A percentile compares a stretch with the other conserved stretches of the same genome.
Evolutionary conservation across 2,329 filamentous ascomycete species (phyloP).

Genomic region (Calonectria honghensis): DNA sequence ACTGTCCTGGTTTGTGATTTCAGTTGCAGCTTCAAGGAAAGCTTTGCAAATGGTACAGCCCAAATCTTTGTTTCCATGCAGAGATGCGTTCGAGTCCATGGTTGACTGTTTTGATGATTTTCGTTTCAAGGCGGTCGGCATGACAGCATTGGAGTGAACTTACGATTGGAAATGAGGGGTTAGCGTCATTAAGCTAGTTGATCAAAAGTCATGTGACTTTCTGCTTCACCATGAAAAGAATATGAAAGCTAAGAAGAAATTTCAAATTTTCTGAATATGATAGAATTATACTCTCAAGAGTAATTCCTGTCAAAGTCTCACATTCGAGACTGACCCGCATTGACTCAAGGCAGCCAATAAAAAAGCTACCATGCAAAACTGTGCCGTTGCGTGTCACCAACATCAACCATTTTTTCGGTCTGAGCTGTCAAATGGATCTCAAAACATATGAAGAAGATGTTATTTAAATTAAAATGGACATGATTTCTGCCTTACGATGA

Average conservation of each 20-base stretch:
- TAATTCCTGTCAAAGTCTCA: not conserved
- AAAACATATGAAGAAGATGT: not conserved
- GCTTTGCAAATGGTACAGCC: not conserved
- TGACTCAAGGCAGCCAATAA: not conserved
- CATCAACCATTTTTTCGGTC: not conserved
- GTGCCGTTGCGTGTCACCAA: not conserved
- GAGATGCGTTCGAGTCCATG: not conserved
- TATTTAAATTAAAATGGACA: not conserved
- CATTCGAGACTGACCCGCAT: not conserved
- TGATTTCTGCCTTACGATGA: not conserved
- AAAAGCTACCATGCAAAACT: not conserved
- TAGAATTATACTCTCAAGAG: not conserved
- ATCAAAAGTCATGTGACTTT: constrained; percentile 1
- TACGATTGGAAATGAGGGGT: not conserved
- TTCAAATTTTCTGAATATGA: not conserved
- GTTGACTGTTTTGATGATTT: not conserved
- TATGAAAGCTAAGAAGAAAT: not conserved
- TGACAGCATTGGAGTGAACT: not conserved
- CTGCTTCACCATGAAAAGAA: not conserved
- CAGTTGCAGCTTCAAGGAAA: constrained; percentile 3
- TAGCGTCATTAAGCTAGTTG: not conserved
- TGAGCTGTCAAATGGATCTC: not conserved
- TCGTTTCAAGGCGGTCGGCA: not conserved
- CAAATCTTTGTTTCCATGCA: not conserved
- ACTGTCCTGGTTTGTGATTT: constrained; percentile 2